These are phyloP conservation scores for Kwoniella dendrophila DNA, from an alignment of 768 basidiomycete species.

Conservation along the genomic window DNA sequence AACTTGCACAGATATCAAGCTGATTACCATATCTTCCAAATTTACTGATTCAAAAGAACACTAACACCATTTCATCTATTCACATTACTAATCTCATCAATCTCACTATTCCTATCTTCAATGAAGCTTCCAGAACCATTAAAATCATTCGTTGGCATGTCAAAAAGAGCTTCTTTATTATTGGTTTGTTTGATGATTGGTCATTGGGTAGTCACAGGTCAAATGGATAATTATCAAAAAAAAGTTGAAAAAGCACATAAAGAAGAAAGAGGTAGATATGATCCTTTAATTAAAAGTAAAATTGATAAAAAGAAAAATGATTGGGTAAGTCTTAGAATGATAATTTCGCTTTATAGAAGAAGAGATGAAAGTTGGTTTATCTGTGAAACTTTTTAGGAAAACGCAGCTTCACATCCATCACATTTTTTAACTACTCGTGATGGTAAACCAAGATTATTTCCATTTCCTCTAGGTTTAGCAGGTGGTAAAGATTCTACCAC, in stretches of 20 bases:
- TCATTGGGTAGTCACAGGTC: slow-evolving; percentile 23
- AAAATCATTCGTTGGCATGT: slow-evolving; percentile 20
- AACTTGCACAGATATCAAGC: background rate
- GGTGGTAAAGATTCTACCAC: slow-evolving; percentile 20
- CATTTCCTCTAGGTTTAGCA: slow-evolving; percentile 48
- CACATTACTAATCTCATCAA: slow-evolving; percentile 27
- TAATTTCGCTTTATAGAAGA: background rate
- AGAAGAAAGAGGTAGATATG: slow-evolving; percentile 13
- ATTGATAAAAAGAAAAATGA: slow-evolving; percentile 24
- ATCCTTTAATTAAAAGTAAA: slow-evolving; percentile 19
- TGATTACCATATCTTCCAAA: background rate
- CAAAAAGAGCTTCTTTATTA: slow-evolving; percentile 30
- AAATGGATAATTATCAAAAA: slow-evolving; percentile 19
- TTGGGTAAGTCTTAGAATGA: slow-evolving; percentile 26
- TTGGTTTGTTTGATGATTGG: slow-evolving; percentile 33
- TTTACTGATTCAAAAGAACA: slow-evolving; percentile 8
- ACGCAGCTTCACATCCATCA: slow-evolving; percentile 39
- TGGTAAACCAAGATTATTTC: slow-evolving; percentile 48
- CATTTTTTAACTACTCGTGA: slow-evolving; percentile 46
- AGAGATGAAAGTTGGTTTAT: too few species aligned
- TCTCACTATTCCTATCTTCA: slow-evolving; percentile 32
- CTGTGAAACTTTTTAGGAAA: slow-evolving; percentile 25
- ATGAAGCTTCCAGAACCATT: slow-evolving; percentile 31
- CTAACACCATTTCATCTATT: slow-evolving; percentile 43
- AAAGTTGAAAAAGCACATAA: slow-evolving; percentile 5